Evolutionary conservation across 768 basidiomycete genomes (phyloP), one percentile per base, ranked within the genome.

Genomic region (Termitomyces sp.): DNA sequence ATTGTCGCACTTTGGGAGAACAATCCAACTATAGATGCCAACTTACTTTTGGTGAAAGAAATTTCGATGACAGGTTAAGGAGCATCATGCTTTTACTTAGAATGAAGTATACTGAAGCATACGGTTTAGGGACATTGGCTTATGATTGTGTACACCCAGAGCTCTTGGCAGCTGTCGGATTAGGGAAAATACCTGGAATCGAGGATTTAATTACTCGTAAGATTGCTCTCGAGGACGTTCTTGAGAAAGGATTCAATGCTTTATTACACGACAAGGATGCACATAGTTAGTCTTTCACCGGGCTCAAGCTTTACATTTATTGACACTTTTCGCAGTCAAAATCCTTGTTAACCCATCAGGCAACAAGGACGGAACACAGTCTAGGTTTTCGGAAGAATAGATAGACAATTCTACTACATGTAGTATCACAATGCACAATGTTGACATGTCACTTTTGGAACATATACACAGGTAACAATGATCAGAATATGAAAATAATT

Each of bases 1-100:
- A 75, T 75, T 57, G 67, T 80, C 18, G 76, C 78, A 1, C 55
- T 78, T 9, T 81, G 79, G 79, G 78, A 75, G 42, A 61, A 65
- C 16, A 59, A 43, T 2, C 66, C 75, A 1, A 64, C 56, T 26
- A 54, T 79, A 13, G 68, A 78, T 52, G 66, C 77, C 63, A 78
- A 73, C 53, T 37, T 64, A 24, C 32, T 80, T 27, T 59, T 73
- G 16, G 41, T 66, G 18, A 73, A 71, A 48, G 79, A 82, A 59
- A 69, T 76, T 31, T 60, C 47, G 14, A 24, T 80, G 41, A 74
- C 71, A 18, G 74, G 79, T 75, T 36, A 29, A 67, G 57, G 27
- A 9, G 16, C 32, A 26, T 32, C 59, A 22, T 32, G 16, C 36
- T 46, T 37, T 20, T 9, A 36, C 2, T 22, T n/a, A 3, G 6